Base-by-base conservation (phyloP, 768 basidiomycete species). In the Hericium erinaceus region DNA sequence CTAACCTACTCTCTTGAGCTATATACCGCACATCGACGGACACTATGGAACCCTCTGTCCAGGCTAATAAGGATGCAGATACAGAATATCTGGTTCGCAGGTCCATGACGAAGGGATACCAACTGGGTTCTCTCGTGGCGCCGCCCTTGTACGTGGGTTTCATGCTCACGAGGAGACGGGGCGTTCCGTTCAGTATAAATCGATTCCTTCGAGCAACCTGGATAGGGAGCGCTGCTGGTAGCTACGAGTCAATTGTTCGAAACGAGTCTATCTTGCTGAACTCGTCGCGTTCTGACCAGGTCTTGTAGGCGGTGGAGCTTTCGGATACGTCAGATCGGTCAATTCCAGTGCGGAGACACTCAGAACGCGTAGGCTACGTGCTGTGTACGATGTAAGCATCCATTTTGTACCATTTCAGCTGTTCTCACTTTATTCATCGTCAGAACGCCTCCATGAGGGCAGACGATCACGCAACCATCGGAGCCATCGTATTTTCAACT, bases 381-480 rank as follows among this genome's bases (percentile, higher is more conserved):
- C 73, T 6, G 74, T 75, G 55, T 88, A 88, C 66, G 74, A 89
- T 66, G 88, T 88, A 67, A 26, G 69, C 61, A 61, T 66, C 52
- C 2, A 15, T 3, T n/a, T 38, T 20, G 9, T n/a, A 54, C n/a
- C 52, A 37, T 51, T 16, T 37, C 28, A 51, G 28, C 11, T 50
- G 38, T 37, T 52, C 7, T 6, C 2, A 15, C 10, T 61, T 58
- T 7, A 66, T 28, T n/a, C 55, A 41, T 1, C 38, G 11, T 20
- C 54, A 90, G 87, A 79, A 76, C 13, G 72, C 74, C 44, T 75
- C 79, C 20, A 69, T 88, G 54, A 75, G 88, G 61, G 75, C 78
- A 50, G 82, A 89, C 56, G 90, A 92, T 67, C 84, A 89, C 65
- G 78, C 87, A 20, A 89, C 81, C 2, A 87, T 92, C 49, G 90